Evolutionary conservation across 2,329 filamentous ascomycete genomes (phyloP), one percentile per base, ranked within the genome.

Genomic region (Fusarium napiforme): DNA sequence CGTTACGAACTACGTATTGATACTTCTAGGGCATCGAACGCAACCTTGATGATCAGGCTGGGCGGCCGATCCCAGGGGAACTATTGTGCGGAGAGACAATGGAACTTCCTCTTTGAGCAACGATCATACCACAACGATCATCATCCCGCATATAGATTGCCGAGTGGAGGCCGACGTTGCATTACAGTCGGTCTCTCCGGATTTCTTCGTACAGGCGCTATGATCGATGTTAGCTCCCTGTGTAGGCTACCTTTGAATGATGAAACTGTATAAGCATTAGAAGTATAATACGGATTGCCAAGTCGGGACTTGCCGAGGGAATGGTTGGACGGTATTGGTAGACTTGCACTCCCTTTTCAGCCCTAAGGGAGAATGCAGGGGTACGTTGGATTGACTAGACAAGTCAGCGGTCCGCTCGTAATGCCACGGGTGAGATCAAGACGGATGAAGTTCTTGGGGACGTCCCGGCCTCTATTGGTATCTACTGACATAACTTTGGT

Each of bases 21-120:
- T 34, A 11, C 2, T 23, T 23, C 23, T 23, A 23, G 23, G 23
- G 23, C 12, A 2, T 36, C 9, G 4, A 23, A 34, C 10, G 11
- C 9, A 28, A 34, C 28, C 19, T 40, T 43, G 42, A 28, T 28
- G 8, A 28, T 36, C 23, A 28, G 30, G 30, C 55, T 49, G n/a
- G n/a, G 55, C 55, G 55, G 40, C 55, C 55, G 55, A 58, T n/a
- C 55, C 55, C 19, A 36, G 55, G 26, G 28, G 40, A 26, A 47
- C 28, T 32, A 57, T 57, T 47, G n/a, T 16, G 18, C 7, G 15
- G 40, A 36, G 39, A 26, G 39, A n/a, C 4, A n/a, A 58, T 36
- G n/a, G 55, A 58, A 49, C 55, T 58, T 58, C 55, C 40, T 34
- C 30, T 47, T 58, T 49, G 40, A 49, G 55, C 23, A 21, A 36